Percentiles rank a stretch among this genome's conserved stretches.
Conservation (phyloP, 805 yeast genomes). For the Ogataea nitratoaversa region DNA sequence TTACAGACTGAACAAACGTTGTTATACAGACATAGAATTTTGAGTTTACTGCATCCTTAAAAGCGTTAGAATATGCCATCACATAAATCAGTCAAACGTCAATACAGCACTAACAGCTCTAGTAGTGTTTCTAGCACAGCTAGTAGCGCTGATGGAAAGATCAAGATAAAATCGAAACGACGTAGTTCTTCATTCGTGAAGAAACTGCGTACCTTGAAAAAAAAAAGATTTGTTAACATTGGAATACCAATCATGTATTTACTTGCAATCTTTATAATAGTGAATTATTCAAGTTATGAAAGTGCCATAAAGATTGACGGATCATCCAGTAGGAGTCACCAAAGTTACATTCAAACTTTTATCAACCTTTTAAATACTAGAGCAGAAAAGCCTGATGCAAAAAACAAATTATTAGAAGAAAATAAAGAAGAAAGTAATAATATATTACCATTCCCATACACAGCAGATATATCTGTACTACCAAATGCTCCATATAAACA, state of each 20-base stretch:
- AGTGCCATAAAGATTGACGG: too few relatives aligned
- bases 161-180: constrained; percentile 6
- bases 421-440: constrained; percentile 11
- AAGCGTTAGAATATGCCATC: too few relatives aligned
- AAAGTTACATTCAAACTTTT: too few relatives aligned
- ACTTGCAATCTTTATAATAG: neutral
- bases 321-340: too few relatives aligned
- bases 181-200: constrained; percentile 8
- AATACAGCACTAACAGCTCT: neutral
- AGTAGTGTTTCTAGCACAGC: neutral
- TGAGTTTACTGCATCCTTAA: too few relatives aligned
- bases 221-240: neutral
- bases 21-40: too few relatives aligned
- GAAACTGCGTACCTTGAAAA: neutral
- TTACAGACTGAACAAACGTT: too few relatives aligned
- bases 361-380: too few relatives aligned
- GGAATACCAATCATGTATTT: neutral
- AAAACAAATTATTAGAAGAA: constrained; percentile 15
- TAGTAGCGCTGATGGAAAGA: neutral
- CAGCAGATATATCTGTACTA: constrained; percentile 28
- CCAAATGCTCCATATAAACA: constrained; percentile 37
- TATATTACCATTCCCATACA: constrained; percentile 28
- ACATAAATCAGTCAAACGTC: neutral
- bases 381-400: constrained; percentile 13
- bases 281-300: neutral